Conservation (phyloP, 2,329 filamentous ascomycete species). For the Pseudocercospora musae region DNA sequence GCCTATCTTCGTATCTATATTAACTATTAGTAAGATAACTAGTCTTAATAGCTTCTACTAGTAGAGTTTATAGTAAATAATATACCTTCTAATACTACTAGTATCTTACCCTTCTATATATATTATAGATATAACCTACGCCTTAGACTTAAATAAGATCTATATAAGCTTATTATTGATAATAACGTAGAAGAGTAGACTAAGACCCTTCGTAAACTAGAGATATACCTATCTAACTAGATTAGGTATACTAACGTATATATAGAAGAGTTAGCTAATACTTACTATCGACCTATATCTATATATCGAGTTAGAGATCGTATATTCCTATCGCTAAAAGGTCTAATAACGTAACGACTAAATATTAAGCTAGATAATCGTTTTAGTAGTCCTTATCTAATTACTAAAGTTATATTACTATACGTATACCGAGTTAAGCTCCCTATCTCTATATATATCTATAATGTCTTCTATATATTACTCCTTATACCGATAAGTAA, state of each 20-base stretch:
- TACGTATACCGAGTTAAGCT: not conserved
- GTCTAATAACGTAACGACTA: not conserved
- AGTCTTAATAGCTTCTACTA: no score
- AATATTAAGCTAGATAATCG: not conserved
- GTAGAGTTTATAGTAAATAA: no score
- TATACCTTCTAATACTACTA: no score
- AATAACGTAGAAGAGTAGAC: not conserved
- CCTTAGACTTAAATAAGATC: not conserved
- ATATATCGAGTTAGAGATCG: not conserved
- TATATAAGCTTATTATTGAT: not conserved
- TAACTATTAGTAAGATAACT: no score
- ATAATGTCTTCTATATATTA: not conserved
- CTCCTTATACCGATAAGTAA: not conserved
- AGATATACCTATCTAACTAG: no score
- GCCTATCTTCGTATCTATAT: no score
- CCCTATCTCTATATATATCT: not conserved
- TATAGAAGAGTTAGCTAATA: no score
- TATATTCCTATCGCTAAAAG: not conserved
- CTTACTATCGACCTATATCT: not conserved
- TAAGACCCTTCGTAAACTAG: no score
- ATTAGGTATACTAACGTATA: no score
- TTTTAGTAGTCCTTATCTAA: not conserved
- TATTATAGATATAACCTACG: no score
- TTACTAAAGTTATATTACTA: not conserved
- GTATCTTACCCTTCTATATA: no score